Conservation (phyloP, 345 rosid species). For the Pugionium dolabratum region DNA sequence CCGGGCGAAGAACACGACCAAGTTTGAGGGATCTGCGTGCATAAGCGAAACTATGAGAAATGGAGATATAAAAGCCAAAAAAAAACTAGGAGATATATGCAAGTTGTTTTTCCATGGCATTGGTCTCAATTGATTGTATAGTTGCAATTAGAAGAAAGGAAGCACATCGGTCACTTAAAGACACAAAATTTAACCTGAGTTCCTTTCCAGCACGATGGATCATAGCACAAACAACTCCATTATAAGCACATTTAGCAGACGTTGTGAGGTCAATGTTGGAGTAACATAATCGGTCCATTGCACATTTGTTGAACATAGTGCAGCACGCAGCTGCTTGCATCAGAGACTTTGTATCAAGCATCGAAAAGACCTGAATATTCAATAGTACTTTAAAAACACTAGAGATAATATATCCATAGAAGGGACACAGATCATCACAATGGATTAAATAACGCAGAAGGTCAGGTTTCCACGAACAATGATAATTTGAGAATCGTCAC, state of each 20-base stretch:
- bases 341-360: slow-evolving; percentile 78
- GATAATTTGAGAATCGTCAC: neutral
- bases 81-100: neutral
- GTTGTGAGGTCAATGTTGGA: slow-evolving; percentile 57
- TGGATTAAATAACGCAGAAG: neutral
- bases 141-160: no score
- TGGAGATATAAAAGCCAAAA: neutral
- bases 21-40: slow-evolving; percentile 62
- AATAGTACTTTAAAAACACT: neutral
- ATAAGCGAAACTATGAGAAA: neutral
- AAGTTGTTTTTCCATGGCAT: no score
- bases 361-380: slow-evolving; percentile 55
- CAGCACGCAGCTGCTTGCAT: slow-evolving; percentile 70
- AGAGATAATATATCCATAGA: neutral
- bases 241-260: slow-evolving; percentile 49
- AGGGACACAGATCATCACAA: neutral
- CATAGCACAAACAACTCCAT: slow-evolving; percentile 63
- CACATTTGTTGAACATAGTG: slow-evolving; percentile 73
- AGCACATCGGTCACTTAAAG: neutral
- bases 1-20: slow-evolving; percentile 59
- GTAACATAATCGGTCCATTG: slow-evolving; percentile 74
- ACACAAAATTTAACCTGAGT: slow-evolving; percentile 50
- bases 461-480: neutral
- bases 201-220: slow-evolving; percentile 72
- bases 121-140: no score